Evolutionary conservation across 2,329 filamentous ascomycete genomes (phyloP), one percentile per base, ranked within the genome.

Genomic region (Aspergillus oerlinghausenensis): DNA sequence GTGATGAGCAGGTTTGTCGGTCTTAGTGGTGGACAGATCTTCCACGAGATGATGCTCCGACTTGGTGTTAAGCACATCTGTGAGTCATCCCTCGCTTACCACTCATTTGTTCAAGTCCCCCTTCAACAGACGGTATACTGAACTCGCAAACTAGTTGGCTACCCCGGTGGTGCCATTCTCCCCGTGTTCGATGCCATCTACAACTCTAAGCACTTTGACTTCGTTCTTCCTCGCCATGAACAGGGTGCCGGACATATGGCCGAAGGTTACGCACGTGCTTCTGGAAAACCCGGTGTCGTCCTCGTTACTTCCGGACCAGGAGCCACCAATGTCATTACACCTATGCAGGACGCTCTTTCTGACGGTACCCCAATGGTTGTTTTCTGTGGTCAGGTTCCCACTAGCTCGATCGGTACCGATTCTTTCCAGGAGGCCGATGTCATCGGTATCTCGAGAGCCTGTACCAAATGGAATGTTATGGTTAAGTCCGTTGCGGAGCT

Each of bases 381-480:
- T 50, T 97, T 99, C 79, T 88, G 84, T 63, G 94, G 94, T 51
- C 94, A 99, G 84, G 94, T 99, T 59, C 82, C 86, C 7, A 97
- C 93, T 38, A 86, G 83, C 49, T 89, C 91, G 54, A 97, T 97
- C 75, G 94, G 94, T 60, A 95, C 89, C 61, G 93, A 97, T 73
- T 91, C 92, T 55, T 97, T 97, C 83, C 94, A 99, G 74, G 94
- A 97, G 77, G 92, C 92, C 57, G 94, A 99, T 71, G 87, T 96
- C 38, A 82, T 97, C 58, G 93, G 93, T 65, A 97, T 99, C 74
- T 96, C 91, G 35, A 85, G 93, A 69, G 87, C 92, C 21, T 97
- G 92, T 82, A 97, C 92, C 65, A 97, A 97, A 80, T 99, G 94
- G 94, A 97, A 97, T 68, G 91, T 96, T 59, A 95, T 97, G 92